Evolutionary conservation across 306 rosid species (phyloP).

Genomic region (Cercis canadensis): DNA sequence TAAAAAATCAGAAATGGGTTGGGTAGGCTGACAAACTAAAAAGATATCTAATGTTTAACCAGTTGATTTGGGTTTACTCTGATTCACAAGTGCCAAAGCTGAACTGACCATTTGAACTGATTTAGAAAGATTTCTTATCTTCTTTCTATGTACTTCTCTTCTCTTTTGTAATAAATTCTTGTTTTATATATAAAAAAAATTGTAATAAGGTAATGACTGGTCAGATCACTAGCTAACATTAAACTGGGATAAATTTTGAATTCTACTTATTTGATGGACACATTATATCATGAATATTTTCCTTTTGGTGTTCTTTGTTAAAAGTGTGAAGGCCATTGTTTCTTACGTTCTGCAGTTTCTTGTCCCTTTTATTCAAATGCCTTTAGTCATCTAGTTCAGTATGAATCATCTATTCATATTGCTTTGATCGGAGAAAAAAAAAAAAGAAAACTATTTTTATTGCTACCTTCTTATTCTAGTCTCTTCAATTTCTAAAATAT

Average conservation of each 20-base stretch:
- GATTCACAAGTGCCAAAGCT: background rate
- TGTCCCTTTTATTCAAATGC: constrained; percentile 11
- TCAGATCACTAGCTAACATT: background rate
- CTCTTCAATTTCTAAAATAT: constrained; percentile 31
- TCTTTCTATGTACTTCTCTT: too few species aligned
- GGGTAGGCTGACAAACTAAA: background rate
- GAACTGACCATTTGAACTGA: background rate
- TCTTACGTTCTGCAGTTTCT: constrained; percentile 19
- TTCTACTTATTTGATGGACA: constrained; percentile 7
- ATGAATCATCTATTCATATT: constrained; percentile 1
- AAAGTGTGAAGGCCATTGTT: background rate
- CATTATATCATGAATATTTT: constrained; percentile 9
- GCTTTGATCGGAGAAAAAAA: too few species aligned
- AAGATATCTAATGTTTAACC: background rate
- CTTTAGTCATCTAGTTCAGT: background rate
- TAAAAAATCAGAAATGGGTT: background rate
- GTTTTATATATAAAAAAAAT: too few species aligned
- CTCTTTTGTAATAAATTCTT: too few species aligned
- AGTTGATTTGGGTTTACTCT: background rate
- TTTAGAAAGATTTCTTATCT: background rate
- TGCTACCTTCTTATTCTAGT: constrained; percentile 1
- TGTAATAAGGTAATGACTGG: constrained; percentile 3
- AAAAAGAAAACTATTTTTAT: background rate
- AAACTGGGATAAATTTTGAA: constrained; percentile 4
- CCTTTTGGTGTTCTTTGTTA: background rate